A percentile compares a stretch with the other conserved stretches of the same genome.
Evolutionary conservation across 2,329 filamentous ascomycete genomes (phyloP).

Genomic region (Colletotrichum shisoi): DNA sequence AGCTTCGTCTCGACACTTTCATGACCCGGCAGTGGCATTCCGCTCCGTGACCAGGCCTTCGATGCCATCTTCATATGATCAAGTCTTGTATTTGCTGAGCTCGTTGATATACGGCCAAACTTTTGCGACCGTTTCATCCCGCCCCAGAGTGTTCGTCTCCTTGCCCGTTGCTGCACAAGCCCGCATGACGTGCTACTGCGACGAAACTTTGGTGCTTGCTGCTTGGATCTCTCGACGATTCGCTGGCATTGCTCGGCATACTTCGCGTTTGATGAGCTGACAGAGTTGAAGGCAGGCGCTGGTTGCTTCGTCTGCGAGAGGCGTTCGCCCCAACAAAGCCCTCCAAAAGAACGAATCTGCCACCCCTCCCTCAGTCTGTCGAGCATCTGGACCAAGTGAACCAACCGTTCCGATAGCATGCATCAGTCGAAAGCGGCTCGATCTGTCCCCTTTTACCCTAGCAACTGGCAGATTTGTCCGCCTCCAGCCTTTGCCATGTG

Average conservation of each 20-base stretch:
- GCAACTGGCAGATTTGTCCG: background rate
- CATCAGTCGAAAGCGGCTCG: background rate
- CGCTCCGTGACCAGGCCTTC: background rate
- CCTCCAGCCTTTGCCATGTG: slow-evolving; percentile 9
- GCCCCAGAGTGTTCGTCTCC: slow-evolving; percentile 33
- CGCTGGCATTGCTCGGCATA: slow-evolving; percentile 5
- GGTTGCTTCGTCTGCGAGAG: background rate
- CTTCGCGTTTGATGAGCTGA: slow-evolving; percentile 24
- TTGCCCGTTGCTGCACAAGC: slow-evolving; percentile 26
- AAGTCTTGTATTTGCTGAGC: slow-evolving; percentile 20
- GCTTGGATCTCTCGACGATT: background rate
- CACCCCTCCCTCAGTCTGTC: background rate
- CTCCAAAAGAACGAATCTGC: background rate
- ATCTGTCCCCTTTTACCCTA: background rate
- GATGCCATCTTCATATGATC: slow-evolving; percentile 9
- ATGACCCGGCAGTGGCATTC: slow-evolving; percentile 9
- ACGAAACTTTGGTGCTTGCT: slow-evolving; percentile 11
- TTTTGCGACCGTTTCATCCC: slow-evolving; percentile 32
- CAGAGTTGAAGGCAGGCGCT: slow-evolving; percentile 20
- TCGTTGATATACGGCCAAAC: slow-evolving; percentile 22
- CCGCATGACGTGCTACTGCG: slow-evolving; percentile 22
- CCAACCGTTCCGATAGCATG: background rate
- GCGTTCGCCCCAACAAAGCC: background rate
- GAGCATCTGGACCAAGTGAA: background rate
- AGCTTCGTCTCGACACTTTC: slow-evolving; percentile 26